phyloP scores from a whole-genome alignment of 2,329 filamentous ascomycete species.

The Alternaria metachromatica region DNA sequence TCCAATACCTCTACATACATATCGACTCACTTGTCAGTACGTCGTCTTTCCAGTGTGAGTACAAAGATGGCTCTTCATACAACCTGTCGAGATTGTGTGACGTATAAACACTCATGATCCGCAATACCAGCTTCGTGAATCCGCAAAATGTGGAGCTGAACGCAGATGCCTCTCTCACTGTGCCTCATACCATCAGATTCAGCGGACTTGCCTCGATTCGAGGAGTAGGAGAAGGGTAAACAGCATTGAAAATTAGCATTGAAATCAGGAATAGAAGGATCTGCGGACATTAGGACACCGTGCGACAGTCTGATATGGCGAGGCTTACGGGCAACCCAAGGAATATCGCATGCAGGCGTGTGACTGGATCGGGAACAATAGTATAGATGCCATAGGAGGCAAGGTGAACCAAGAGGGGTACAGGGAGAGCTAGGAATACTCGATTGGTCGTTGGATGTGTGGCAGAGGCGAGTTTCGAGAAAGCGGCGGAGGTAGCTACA shows the following conservation, averaged over 20 bases:
- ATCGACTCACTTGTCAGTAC: not conserved
- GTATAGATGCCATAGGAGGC: not conserved
- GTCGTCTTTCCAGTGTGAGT: accelerated
- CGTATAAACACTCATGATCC: not conserved
- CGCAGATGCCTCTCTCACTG: not conserved
- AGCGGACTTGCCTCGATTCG: not conserved
- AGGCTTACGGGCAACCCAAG: not conserved
- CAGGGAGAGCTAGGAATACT: not conserved
- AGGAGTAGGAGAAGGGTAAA: not conserved
- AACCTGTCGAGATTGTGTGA: not conserved
- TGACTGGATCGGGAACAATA: not conserved
- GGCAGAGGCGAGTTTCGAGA: not conserved
- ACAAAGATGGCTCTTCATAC: not conserved
- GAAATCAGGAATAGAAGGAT: not conserved
- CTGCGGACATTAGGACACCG: not conserved
- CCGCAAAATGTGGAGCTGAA: not conserved
- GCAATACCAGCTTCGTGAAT: not conserved
- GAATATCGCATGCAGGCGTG: not conserved
- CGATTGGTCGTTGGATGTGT: not conserved
- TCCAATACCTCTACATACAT: not conserved
- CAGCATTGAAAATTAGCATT: not conserved
- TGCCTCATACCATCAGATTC: not conserved
- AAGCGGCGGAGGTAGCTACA: not conserved
- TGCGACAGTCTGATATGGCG: not conserved
- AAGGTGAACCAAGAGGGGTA: not conserved